Evolutionary conservation across 139 green algal genomes (phyloP).

Genomic region (Eudorina sp.): DNA sequence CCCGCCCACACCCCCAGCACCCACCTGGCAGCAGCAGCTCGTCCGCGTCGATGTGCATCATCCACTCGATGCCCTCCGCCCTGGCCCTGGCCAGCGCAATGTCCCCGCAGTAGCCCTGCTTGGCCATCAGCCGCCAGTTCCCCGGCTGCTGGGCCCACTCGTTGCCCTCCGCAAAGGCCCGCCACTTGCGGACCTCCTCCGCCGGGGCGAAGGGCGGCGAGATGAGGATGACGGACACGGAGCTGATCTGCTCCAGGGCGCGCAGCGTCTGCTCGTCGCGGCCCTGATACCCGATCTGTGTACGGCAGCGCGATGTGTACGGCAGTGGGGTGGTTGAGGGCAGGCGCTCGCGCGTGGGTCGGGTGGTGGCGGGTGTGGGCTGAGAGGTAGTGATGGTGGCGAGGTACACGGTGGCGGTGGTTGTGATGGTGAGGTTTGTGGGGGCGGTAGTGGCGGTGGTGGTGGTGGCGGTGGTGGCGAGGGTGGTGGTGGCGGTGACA

Average conservation of each 20-base stretch:
- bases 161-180: background rate
- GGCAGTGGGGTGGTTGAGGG: too few species aligned
- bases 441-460: too few species aligned
- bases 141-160: slow-evolving; percentile 13
- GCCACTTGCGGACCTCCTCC: background rate
- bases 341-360: too few species aligned
- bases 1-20: background rate
- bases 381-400: too few species aligned
- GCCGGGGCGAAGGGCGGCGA: slow-evolving; percentile 3
- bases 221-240: background rate
- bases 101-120: slow-evolving; percentile 23
- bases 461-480: too few species aligned
- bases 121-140: slow-evolving; percentile 26
- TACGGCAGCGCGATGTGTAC: too few species aligned
- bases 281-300: slow-evolving; percentile 24
- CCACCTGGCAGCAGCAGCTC: slow-evolving; percentile 24
- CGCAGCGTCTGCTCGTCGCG: background rate
- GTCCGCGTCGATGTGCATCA: slow-evolving; percentile 38
- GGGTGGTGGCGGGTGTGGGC: too few species aligned
- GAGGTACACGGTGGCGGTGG: too few species aligned
- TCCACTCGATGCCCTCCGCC: slow-evolving; percentile 21
- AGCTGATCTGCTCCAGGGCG: background rate
- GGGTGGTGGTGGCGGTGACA: too few species aligned
- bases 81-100: background rate
- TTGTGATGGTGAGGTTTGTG: too few species aligned